A percentile compares a stretch with the other conserved stretches of the same genome.
These are phyloP conservation scores for Ophiosphaerella herpotricha DNA, from an alignment of 2,329 filamentous ascomycete species.

Conservation along the genomic window DNA sequence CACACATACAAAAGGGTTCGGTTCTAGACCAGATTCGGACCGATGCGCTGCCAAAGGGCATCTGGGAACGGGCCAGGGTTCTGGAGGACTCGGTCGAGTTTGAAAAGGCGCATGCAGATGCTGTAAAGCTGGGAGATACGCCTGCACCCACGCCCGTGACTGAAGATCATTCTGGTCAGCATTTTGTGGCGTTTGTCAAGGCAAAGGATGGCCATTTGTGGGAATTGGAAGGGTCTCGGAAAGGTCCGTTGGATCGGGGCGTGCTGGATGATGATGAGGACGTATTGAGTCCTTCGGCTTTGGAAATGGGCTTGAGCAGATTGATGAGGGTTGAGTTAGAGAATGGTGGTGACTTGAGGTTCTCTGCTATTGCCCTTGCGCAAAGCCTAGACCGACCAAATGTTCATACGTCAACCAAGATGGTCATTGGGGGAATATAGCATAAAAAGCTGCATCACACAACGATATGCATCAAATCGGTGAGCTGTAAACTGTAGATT, in stretches of 20 bases:
- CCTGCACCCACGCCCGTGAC: constrained; percentile 34
- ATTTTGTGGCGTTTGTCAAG: constrained; percentile 56
- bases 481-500: too few relatives aligned
- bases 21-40: constrained; percentile 52
- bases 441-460: too few relatives aligned
- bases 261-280: constrained; percentile 49
- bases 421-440: too few relatives aligned
- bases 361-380: constrained; percentile 52
- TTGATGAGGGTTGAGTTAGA: constrained; percentile 45
- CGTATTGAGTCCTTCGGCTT: constrained; percentile 49
- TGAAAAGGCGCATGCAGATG: constrained; percentile 50
- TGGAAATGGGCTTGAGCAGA: constrained; percentile 48
- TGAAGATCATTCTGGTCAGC: constrained; percentile 41
- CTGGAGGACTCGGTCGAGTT: constrained; percentile 56
- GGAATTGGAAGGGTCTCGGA: constrained; percentile 53
- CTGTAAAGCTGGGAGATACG: constrained; percentile 50
- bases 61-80: constrained; percentile 54
- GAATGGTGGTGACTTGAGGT: constrained; percentile 47
- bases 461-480: too few relatives aligned
- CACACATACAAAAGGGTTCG: constrained; percentile 51
- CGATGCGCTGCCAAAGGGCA: constrained; percentile 50
- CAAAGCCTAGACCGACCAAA: background rate
- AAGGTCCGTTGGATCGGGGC: constrained; percentile 53
- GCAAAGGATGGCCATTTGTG: constrained; percentile 52
- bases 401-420: too few relatives aligned